Percentiles rank a stretch among this genome's conserved stretches.
Conservation (phyloP, 345 rosid species). For the Raphanus raphanistrum region DNA sequence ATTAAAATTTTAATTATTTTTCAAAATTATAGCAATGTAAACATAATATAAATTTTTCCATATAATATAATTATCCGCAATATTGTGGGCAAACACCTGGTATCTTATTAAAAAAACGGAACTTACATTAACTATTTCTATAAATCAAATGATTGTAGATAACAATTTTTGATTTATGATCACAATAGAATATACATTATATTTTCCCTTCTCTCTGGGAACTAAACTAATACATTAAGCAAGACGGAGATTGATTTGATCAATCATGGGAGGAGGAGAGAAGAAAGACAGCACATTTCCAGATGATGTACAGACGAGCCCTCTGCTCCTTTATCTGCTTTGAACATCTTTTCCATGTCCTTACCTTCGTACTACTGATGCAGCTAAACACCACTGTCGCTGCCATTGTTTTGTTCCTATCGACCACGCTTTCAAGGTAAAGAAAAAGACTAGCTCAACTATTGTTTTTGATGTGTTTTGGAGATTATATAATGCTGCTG, state of each 20-base stretch:
- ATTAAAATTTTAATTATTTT: no score
- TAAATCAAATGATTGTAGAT: neutral
- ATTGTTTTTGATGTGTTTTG: neutral
- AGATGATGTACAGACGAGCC: conserved; percentile 68
- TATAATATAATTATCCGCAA: no score
- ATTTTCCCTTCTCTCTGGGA: neutral
- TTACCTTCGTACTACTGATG: conserved; percentile 42
- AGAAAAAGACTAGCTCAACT: neutral
- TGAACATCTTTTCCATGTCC: conserved; percentile 58
- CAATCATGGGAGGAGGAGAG: conserved; percentile 63
- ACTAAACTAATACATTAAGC: neutral
- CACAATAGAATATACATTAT: neutral
- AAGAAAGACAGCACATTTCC: conserved; percentile 81
- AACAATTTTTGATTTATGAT: neutral
- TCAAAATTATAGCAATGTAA: no score
- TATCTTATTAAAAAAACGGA: neutral
- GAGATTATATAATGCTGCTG: conserved; percentile 18
- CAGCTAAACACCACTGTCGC: conserved; percentile 15
- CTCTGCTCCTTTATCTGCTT: conserved; percentile 73
- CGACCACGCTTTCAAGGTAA: conserved; percentile 3
- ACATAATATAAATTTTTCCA: no score
- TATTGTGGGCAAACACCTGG: no score
- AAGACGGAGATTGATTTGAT: neutral
- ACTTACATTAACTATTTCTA: neutral
- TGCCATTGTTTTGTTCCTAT: conserved; percentile 15